Percentiles rank a stretch among this genome's conserved stretches.
Conservation (phyloP, 2,329 filamentous ascomycete genomes). For the Diaporthe sp. region DNA sequence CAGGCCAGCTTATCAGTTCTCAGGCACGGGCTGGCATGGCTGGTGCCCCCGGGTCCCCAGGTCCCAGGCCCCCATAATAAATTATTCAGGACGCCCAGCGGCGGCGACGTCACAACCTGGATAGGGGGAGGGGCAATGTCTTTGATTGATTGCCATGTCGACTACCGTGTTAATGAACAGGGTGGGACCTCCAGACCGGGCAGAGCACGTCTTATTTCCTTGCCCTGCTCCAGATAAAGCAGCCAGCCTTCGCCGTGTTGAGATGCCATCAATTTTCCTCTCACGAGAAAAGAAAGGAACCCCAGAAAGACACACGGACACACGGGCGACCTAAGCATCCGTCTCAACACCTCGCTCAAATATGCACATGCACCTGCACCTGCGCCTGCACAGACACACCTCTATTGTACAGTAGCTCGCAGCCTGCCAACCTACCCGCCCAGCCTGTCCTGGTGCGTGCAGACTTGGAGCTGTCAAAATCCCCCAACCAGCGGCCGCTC, state of each 20-base stretch:
- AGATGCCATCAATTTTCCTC: not conserved
- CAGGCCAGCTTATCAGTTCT: not conserved
- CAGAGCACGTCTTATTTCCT: not conserved
- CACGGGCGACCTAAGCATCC: slow-evolving; percentile 4
- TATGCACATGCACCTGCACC: not conserved
- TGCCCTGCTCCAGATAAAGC: slow-evolving; percentile 7
- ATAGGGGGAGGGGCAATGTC: slow-evolving; percentile 26
- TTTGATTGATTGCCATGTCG: slow-evolving; percentile 21
- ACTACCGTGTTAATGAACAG: too few relatives aligned
- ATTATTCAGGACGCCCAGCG: slow-evolving; percentile 13
- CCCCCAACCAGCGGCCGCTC: slow-evolving; percentile 10
- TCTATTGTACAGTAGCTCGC: not conserved
- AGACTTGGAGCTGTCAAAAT: slow-evolving; percentile 12
- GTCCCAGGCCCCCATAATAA: slow-evolving; percentile 13
- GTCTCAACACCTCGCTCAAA: not conserved
- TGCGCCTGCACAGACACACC: not conserved
- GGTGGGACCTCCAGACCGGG: too few relatives aligned
- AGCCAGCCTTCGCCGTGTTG: not conserved
- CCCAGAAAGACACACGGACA: not conserved
- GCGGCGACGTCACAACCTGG: slow-evolving; percentile 20
- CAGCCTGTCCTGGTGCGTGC: not conserved
- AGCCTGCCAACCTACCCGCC: not conserved
- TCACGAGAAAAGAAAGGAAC: not conserved
- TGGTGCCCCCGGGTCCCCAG: not conserved
- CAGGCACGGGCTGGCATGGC: not conserved